Evolutionary conservation across 2,329 filamentous ascomycete genomes (phyloP).

Genomic region (Stachybotrys elegans): DNA sequence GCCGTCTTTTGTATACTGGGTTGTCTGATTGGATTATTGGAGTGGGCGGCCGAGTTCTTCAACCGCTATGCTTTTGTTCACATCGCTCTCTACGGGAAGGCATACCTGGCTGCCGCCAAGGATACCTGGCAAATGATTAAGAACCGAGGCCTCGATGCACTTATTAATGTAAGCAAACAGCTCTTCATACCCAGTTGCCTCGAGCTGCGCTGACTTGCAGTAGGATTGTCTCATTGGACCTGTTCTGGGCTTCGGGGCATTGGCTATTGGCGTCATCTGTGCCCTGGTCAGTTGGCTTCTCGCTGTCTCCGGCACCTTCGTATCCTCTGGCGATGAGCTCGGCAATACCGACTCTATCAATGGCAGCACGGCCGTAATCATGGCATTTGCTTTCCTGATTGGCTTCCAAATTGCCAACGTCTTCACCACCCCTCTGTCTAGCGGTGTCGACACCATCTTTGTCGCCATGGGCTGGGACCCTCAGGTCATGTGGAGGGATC

Average conservation of each 20-base stretch:
- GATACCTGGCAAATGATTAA: conserved; percentile 91
- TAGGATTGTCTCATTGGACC: conserved; percentile 73
- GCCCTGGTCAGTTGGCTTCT: conserved; percentile 84
- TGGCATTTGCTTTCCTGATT: conserved; percentile 84
- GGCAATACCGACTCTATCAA: conserved; percentile 70
- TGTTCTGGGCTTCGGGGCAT: conserved; percentile 69
- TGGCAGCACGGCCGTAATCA: conserved; percentile 68
- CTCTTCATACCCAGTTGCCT: neutral
- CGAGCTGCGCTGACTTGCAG: conserved; percentile 9
- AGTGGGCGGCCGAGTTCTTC: conserved; percentile 84
- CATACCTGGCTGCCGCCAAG: conserved; percentile 81
- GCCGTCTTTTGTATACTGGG: conserved; percentile 70
- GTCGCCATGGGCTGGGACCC: conserved; percentile 69
- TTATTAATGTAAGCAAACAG: conserved; percentile 58
- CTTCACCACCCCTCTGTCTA: conserved; percentile 82
- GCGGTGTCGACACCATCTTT: conserved; percentile 89
- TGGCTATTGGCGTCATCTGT: conserved; percentile 79
- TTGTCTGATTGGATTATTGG: conserved; percentile 70
- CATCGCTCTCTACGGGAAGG: conserved; percentile 87
- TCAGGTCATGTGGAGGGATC: conserved; percentile 71
- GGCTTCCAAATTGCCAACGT: conserved; percentile 86
- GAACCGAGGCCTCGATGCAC: conserved; percentile 81
- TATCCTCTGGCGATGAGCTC: conserved; percentile 56
- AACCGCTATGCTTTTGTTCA: conserved; percentile 92
- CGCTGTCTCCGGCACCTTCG: conserved; percentile 6